phyloP scores from a whole-genome alignment of 352 stramenopile species.

The Phytophthora syringae region DNA sequence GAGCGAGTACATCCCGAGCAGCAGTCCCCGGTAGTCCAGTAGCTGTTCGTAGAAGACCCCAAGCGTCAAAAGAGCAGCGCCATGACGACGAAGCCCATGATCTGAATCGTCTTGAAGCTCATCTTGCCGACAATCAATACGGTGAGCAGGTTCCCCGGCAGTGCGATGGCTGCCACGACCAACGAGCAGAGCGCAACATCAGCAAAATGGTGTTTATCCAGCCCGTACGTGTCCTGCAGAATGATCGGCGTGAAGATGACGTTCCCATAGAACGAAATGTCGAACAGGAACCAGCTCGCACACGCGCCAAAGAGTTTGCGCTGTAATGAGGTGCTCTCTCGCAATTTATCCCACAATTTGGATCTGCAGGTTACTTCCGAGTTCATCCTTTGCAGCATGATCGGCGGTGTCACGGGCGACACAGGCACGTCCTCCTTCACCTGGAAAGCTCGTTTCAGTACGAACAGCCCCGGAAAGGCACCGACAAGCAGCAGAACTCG shows the following conservation, averaged over 20 bases:
- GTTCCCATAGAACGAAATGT: constrained; percentile 92
- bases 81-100: constrained; percentile 80
- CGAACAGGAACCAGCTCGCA: constrained; percentile 93
- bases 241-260: constrained; percentile 89
- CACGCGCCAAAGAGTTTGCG: constrained; percentile 78
- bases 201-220: constrained; percentile 59
- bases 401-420: constrained; percentile 18
- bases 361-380: constrained; percentile 23
- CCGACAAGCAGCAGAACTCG: constrained; percentile 59
- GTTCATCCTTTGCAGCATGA: constrained; percentile 21
- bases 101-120: constrained; percentile 83
- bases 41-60: constrained; percentile 64
- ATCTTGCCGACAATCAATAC: constrained; percentile 68
- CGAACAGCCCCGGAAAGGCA: constrained; percentile 65
- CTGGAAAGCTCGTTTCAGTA: constrained; percentile 59
- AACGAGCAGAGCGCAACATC: constrained; percentile 72
- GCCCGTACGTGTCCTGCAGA: constrained; percentile 70
- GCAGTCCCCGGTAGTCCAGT: constrained; percentile 42
- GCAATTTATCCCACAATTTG: constrained; percentile 44
- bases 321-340: constrained; percentile 39
- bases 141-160: constrained; percentile 77
- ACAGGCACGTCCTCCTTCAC: constrained; percentile 42
- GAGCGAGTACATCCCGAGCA: constrained; percentile 75
- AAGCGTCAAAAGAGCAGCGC: constrained; percentile 67
- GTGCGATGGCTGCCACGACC: constrained; percentile 69